Base-by-base conservation (phyloP, 768 basidiomycete genomes). In the Steccherinum ochraceum region DNA sequence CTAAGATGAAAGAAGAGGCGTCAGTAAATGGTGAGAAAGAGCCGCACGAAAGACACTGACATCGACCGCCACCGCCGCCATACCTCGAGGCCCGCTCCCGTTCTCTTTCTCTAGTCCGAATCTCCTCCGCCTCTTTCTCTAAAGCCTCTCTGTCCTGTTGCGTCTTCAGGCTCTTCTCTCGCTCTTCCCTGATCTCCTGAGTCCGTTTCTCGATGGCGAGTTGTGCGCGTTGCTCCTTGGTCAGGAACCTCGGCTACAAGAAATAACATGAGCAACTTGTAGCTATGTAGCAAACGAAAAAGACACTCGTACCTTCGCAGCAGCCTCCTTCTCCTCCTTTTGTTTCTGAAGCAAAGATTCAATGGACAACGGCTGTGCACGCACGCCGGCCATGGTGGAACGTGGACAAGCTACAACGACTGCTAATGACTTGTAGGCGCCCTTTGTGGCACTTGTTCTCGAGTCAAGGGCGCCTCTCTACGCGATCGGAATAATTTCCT, bases 171-270 rank as follows among this genome's bases (percentile, higher is more conserved):
- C 86, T 84, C 45, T 73, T 77, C 49, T 79, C 81, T 53, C 76
- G 83, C 61, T 90, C 79, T 41, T 81, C 81, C 46, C 72, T 77
- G 39, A 97, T 86, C 64, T 97, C 94, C 52, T 86, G 79, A 18
- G 84, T 79, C 12, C 95, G 84, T 59, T 90, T 89, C 13, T 85
- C 83, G 53, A 97, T 88, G 2, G 95, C 95, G 27, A 96, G 69
- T 61, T 82, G 81, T 16, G 90, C 91, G 45, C 95, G 82, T 61
- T 96, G 89, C 57, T 93, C 90, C 69, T 90, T 98, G 2, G 89
- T 81, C 12, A 98, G 74, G 72, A 98, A 98, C 68, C 83, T 95
- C 27, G 95, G 95, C 93, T 97, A 51, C 45, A 54, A 40, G 24
- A 35, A 35, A 35, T 35, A 16, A n/a, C n/a, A n/a, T n/a, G 46